Percentiles rank a stretch among this genome's conserved stretches.
Conservation (phyloP, 192 early-diverging fungal species). For the Entomortierella beljakovae region DNA sequence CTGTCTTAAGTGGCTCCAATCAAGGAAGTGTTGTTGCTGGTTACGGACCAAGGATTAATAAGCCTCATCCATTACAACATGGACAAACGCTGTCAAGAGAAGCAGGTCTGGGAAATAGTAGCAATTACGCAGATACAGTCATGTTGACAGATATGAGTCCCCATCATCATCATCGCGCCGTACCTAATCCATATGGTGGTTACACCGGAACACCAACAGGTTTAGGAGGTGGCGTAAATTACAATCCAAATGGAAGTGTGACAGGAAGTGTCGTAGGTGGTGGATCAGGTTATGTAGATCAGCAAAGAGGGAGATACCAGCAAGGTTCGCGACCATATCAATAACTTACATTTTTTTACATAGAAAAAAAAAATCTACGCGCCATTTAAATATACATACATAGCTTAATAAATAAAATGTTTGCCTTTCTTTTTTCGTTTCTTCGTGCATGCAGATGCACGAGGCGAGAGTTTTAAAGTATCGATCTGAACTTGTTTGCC, state of each 20-base stretch:
- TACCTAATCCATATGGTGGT: slow-evolving; percentile 13
- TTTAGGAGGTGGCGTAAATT: slow-evolving; percentile 33
- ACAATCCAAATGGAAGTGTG: slow-evolving; percentile 29
- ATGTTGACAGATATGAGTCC: slow-evolving; percentile 51
- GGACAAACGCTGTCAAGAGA: slow-evolving; percentile 31
- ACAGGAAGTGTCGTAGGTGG: slow-evolving; percentile 26
- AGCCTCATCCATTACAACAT: slow-evolving; percentile 39
- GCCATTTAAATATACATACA: too few relatives aligned
- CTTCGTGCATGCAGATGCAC: background rate
- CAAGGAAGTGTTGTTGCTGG: slow-evolving; percentile 50
- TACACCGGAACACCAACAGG: slow-evolving; percentile 29
- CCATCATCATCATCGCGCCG: slow-evolving; percentile 26
- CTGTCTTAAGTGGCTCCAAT: slow-evolving; percentile 49
- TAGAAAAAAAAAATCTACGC: too few relatives aligned
- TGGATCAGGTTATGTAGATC: slow-evolving; percentile 30
- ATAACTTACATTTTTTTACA: background rate
- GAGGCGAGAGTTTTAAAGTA: background rate
- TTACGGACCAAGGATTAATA: slow-evolving; percentile 16
- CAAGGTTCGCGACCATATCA: slow-evolving; percentile 5
- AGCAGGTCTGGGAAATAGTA: slow-evolving; percentile 31
- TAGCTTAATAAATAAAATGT: too few relatives aligned
- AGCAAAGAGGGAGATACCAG: slow-evolving; percentile 49
- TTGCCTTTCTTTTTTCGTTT: too few relatives aligned
- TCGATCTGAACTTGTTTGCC: slow-evolving; percentile 16
- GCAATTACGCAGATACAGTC: slow-evolving; percentile 38